phyloP scores from a whole-genome alignment of 441 rosid species.

The Pelargonium australe region DNA sequence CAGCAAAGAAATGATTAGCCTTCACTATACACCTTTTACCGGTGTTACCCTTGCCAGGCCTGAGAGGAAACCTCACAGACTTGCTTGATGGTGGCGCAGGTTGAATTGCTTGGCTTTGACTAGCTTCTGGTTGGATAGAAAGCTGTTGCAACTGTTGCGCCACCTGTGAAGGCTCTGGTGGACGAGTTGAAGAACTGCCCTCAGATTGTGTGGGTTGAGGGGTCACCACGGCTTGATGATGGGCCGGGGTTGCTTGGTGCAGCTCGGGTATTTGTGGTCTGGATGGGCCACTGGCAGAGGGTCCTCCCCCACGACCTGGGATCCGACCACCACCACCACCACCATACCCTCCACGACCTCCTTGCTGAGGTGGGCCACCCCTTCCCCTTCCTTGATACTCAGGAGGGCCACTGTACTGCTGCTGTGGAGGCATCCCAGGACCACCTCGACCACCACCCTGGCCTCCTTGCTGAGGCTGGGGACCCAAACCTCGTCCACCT shows the following conservation, averaged over 20 bases:
- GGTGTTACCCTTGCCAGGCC: constrained; percentile 75
- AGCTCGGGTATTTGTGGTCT: constrained; percentile 79
- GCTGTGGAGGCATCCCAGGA: constrained; percentile 34
- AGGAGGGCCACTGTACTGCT: neutral
- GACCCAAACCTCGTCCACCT: constrained; percentile 37
- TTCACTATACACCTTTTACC: constrained; percentile 90
- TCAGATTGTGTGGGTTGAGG: constrained; percentile 45
- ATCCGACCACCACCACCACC: constrained; percentile 36
- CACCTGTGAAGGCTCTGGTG: constrained; percentile 35
- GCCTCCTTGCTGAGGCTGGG: constrained; percentile 48
- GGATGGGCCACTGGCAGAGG: constrained; percentile 44
- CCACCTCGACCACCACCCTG: constrained; percentile 59
- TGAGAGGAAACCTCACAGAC: constrained; percentile 60
- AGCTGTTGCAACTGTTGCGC: constrained; percentile 47
- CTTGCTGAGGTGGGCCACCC: constrained; percentile 16
- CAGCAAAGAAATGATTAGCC: constrained; percentile 94
- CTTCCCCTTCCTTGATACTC: neutral
- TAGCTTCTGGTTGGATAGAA: constrained; percentile 43
- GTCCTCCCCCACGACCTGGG: constrained; percentile 44
- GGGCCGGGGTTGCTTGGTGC: constrained; percentile 83
- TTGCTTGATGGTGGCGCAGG: constrained; percentile 59
- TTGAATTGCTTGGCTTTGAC: constrained; percentile 49
- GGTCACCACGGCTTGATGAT: constrained; percentile 48
- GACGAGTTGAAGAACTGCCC: constrained; percentile 48
- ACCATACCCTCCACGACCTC: constrained; percentile 49